Evolutionary conservation across 352 stramenopile species (phyloP).

Genomic region (Phytophthora aleatoria): DNA sequence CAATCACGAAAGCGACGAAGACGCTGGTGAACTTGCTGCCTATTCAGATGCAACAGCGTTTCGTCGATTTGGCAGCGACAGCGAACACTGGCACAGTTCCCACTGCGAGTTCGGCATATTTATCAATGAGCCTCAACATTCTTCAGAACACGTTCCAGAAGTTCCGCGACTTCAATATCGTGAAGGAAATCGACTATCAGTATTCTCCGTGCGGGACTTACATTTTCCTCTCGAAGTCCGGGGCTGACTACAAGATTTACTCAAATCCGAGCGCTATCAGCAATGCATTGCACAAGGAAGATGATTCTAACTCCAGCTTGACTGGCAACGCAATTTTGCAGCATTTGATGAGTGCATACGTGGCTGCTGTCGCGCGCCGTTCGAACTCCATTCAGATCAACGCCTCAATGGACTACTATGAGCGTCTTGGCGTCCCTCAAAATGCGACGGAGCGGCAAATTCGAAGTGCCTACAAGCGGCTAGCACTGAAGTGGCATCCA

Average conservation of each 20-base stretch:
- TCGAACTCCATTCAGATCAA: conserved; percentile 85
- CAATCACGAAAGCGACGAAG: conserved; percentile 82
- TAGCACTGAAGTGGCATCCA: conserved; percentile 88
- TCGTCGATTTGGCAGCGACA: conserved; percentile 46
- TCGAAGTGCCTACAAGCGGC: conserved; percentile 70
- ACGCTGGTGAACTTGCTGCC: conserved; percentile 75
- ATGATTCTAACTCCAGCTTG: conserved; percentile 56
- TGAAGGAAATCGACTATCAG: conserved; percentile 78
- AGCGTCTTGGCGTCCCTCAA: conserved; percentile 68
- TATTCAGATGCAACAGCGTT: conserved; percentile 71
- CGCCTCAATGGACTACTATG: conserved; percentile 85
- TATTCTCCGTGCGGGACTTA: conserved; percentile 82
- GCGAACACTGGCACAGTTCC: conserved; percentile 33
- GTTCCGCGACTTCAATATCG: conserved; percentile 75
- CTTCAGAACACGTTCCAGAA: conserved; percentile 84
- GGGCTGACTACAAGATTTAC: conserved; percentile 54
- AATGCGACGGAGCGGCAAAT: conserved; percentile 75
- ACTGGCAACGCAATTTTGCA: conserved; percentile 81
- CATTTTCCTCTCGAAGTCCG: conserved; percentile 73
- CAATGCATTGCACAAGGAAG: conserved; percentile 47
- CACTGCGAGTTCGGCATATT: conserved; percentile 67
- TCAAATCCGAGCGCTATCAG: conserved; percentile 49
- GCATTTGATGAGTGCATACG: conserved; percentile 86
- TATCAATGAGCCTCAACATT: conserved; percentile 81
- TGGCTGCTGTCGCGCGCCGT: conserved; percentile 67